A percentile compares a stretch with the other conserved stretches of the same genome.
Conservation (phyloP, 2,329 filamentous ascomycete genomes). For the Aspergillus sp. region DNA sequence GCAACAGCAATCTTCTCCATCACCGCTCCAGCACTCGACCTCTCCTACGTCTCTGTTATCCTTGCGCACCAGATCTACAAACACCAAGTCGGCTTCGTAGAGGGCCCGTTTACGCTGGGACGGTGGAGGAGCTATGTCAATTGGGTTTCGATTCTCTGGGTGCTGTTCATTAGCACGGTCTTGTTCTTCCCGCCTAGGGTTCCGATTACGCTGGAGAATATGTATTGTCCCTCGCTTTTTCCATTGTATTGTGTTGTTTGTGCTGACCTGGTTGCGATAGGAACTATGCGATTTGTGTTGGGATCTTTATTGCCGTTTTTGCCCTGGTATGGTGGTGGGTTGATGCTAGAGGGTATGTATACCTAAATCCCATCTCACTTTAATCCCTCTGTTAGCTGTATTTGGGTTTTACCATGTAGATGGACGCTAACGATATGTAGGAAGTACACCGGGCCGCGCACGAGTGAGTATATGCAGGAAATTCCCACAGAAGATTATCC, state of each 20-base stretch:
- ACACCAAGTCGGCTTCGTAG: constrained; percentile 52
- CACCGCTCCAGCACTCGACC: constrained; percentile 53
- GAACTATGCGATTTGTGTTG: constrained; percentile 52
- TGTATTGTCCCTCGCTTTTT: constrained; percentile 32
- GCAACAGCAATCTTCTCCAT: constrained; percentile 53
- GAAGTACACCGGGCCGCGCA: constrained; percentile 60
- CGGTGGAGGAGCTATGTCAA: constrained; percentile 57
- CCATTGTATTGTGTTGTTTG: background rate
- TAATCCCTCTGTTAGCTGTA: constrained; percentile 14
- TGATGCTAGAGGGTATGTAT: constrained; percentile 38
- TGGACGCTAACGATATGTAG: constrained; percentile 29
- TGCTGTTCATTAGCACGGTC: constrained; percentile 62
- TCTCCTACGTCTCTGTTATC: constrained; percentile 61
- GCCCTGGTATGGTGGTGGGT: constrained; percentile 52
- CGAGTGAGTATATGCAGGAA: constrained; percentile 49
- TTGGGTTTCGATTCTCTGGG: constrained; percentile 59
- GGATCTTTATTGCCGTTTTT: constrained; percentile 49
- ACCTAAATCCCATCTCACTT: constrained; percentile 4
- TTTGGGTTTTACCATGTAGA: background rate
- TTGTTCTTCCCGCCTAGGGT: constrained; percentile 53
- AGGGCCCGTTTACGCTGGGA: constrained; percentile 60
- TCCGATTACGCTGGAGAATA: constrained; percentile 51
- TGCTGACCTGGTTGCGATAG: constrained; percentile 20
- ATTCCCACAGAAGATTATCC: constrained; percentile 33
- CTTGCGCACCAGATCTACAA: constrained; percentile 57